Percentiles rank a stretch among this genome's conserved stretches.
These are phyloP conservation scores for Pichiaceae sp. DNA, from an alignment of 1,139 yeast genomes.

Conservation along the genomic window DNA sequence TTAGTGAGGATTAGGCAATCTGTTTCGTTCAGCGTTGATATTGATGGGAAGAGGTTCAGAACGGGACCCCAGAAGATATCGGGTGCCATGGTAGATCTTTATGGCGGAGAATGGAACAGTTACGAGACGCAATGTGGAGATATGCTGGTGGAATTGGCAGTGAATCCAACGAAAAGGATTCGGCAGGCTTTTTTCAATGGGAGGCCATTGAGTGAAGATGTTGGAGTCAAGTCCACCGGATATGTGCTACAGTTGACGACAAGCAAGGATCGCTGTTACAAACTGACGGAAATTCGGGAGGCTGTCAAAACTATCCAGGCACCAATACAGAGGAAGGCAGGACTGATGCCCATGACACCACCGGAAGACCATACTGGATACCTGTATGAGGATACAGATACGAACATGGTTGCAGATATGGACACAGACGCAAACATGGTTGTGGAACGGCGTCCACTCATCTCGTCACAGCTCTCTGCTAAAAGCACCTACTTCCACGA, in stretches of 20 bases:
- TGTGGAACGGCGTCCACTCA: no score
- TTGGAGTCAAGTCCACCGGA: not conserved
- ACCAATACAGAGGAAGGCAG: no score
- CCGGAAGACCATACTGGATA: no score
- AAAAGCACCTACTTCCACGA: conserved; percentile 8
- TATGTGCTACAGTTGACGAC: no score
- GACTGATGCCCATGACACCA: no score
- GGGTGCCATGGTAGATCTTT: conserved; percentile 20
- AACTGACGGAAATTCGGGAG: not conserved
- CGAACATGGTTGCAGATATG: no score
- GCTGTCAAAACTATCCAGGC: not conserved
- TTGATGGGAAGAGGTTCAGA: conserved; percentile 14
- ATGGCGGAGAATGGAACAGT: conserved; percentile 11
- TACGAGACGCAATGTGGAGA: not conserved
- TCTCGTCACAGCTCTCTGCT: not conserved
- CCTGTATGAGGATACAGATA: no score
- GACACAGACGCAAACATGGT: no score
- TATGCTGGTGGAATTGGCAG: not conserved
- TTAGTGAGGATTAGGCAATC: no score
- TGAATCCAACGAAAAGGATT: not conserved
- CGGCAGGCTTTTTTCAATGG: not conserved
- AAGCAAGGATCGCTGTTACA: no score
- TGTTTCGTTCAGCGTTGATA: no score
- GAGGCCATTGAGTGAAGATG: not conserved
- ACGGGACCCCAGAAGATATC: no score